Percentiles rank a stretch among this genome's conserved stretches.
Evolutionary conservation across 1,284 basidiomycete species (phyloP).

Genomic region (Earliella scabrosa): DNA sequence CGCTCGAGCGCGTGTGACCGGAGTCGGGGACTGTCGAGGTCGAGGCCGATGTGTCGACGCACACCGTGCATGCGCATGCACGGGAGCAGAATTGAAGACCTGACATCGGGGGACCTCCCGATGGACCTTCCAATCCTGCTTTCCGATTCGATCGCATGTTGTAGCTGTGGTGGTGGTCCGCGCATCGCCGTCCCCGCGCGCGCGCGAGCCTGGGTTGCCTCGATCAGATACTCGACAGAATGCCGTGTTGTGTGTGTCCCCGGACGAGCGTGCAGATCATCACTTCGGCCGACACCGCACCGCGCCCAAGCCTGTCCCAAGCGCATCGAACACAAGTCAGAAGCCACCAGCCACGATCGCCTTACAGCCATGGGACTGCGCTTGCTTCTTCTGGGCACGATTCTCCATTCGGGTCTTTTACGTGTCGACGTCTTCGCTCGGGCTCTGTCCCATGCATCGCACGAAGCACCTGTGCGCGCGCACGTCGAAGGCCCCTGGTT

Average conservation of each 20-base stretch:
- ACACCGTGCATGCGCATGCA: too few relatives aligned
- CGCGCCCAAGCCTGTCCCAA: neutral
- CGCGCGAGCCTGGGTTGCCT: too few relatives aligned
- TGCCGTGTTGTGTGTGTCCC: too few relatives aligned
- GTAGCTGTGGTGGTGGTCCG: too few relatives aligned
- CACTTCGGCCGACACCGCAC: neutral
- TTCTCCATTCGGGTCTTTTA: neutral
- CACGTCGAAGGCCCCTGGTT: neutral
- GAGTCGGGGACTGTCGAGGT: too few relatives aligned
- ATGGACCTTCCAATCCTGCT: neutral
- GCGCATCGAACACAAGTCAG: too few relatives aligned
- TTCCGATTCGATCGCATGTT: constrained; percentile 6
- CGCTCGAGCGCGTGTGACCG: too few relatives aligned
- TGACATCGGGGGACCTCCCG: neutral
- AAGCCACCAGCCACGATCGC: neutral
- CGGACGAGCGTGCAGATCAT: neutral
- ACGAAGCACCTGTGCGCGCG: too few relatives aligned
- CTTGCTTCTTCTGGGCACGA: neutral
- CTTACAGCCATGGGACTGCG: neutral
- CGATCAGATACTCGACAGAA: too few relatives aligned
- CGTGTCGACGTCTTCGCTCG: neutral
- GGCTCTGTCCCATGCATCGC: neutral
- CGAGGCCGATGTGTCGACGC: too few relatives aligned
- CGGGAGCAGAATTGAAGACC: neutral
- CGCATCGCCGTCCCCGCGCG: neutral